A percentile compares a stretch with the other conserved stretches of the same genome.
Evolutionary conservation across 768 basidiomycete genomes (phyloP).

Genomic region (Strobilomyces echinocephalus): DNA sequence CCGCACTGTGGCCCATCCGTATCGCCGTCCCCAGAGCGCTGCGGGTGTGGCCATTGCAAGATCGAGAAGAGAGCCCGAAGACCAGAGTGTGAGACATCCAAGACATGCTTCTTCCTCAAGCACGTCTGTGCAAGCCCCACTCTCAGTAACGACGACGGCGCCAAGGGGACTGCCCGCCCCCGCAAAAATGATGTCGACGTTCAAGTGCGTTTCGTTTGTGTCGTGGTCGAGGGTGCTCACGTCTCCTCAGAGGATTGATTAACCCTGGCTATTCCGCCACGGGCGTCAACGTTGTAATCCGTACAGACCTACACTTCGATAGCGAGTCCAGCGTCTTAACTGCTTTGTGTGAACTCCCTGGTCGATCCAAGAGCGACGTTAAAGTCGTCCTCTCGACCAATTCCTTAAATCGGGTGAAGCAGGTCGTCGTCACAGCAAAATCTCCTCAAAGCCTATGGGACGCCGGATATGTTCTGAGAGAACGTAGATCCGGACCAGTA

Average conservation of each 20-base stretch:
- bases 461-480: conserved; percentile 43
- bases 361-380: conserved; percentile 54
- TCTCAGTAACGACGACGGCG: conserved; percentile 2
- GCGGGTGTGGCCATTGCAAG: conserved; percentile 18
- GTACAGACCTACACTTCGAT: conserved; percentile 60
- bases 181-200: conserved; percentile 10
- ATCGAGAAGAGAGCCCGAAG: conserved; percentile 29
- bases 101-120: conserved; percentile 17
- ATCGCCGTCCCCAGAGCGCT: conserved; percentile 29
- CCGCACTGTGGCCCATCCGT: conserved; percentile 25
- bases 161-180: background rate
- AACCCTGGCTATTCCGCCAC: conserved; percentile 21
- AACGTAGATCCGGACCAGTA: conserved; percentile 52
- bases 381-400: conserved; percentile 57
- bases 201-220: conserved; percentile 20
- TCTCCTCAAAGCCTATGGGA: conserved; percentile 38
- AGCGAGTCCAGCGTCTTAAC: conserved; percentile 44
- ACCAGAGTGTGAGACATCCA: conserved; percentile 28
- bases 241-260: conserved; percentile 21
- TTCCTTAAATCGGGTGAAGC: conserved; percentile 56
- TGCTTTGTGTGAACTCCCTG: conserved; percentile 67
- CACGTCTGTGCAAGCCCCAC: conserved; percentile 6
- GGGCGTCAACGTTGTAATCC: conserved; percentile 40
- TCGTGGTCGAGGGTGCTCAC: conserved; percentile 8
- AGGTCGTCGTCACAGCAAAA: conserved; percentile 53